phyloP scores from a whole-genome alignment of 768 basidiomycete species.

The Dacryopinax spathularia region DNA sequence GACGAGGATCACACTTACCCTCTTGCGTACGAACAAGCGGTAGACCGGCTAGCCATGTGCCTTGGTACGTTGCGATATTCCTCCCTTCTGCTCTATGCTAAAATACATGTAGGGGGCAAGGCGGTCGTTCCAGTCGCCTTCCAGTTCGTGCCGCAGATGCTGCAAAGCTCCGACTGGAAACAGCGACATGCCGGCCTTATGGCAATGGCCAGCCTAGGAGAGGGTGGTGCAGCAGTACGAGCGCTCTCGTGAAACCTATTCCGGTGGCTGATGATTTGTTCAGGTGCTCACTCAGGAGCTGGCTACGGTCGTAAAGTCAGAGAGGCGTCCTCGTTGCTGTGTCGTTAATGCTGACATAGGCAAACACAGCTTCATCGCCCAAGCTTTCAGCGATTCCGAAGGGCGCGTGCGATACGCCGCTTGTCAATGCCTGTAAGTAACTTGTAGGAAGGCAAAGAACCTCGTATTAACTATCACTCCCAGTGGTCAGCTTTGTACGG shows the following conservation, averaged over 20 bases:
- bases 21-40: slow-evolving; percentile 64
- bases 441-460: background rate
- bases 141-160: slow-evolving; percentile 68
- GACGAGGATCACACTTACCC: slow-evolving; percentile 45
- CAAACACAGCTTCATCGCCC: slow-evolving; percentile 46
- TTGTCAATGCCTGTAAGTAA: slow-evolving; percentile 65
- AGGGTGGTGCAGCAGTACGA: slow-evolving; percentile 52
- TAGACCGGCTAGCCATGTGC: slow-evolving; percentile 70
- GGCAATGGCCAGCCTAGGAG: slow-evolving; percentile 73
- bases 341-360: slow-evolving; percentile 9
- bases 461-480: slow-evolving; percentile 4
- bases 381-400: slow-evolving; percentile 65
- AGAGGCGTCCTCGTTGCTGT: background rate
- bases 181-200: slow-evolving; percentile 73
- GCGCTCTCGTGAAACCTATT: background rate
- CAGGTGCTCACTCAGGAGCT: slow-evolving; percentile 71
- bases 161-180: slow-evolving; percentile 71
- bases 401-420: slow-evolving; percentile 62
- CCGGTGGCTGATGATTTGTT: background rate
- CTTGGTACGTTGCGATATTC: slow-evolving; percentile 23
- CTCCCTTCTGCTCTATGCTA: background rate
- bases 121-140: slow-evolving; percentile 67
- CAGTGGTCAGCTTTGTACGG: slow-evolving; percentile 80
- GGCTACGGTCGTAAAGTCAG: slow-evolving; percentile 68
- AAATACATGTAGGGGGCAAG: slow-evolving; percentile 37